Evolutionary conservation across 2,329 filamentous ascomycete genomes (phyloP).

Genomic region (Sporothrix schenckii): DNA sequence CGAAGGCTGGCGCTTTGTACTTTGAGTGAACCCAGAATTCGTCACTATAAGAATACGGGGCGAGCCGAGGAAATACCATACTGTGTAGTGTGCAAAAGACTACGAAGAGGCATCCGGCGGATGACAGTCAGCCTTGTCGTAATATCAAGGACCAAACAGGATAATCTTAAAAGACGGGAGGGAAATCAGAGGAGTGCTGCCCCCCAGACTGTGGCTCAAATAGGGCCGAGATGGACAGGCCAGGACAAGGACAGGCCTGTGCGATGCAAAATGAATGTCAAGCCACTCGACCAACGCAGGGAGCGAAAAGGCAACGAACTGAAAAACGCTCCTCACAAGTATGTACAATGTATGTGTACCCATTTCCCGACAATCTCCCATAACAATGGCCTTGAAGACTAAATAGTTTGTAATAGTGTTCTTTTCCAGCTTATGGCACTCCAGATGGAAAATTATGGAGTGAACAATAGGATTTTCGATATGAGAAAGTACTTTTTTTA

Average conservation of each 20-base stretch:
- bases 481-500: not conserved
- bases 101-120: not conserved
- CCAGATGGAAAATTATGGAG: too few relatives aligned
- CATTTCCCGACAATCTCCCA: too few relatives aligned
- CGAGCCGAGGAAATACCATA: slow-evolving; percentile 9
- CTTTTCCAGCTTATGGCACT: too few relatives aligned
- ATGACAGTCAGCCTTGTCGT: not conserved
- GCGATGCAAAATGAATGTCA: not conserved
- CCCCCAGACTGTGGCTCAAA: slow-evolving; percentile 13
- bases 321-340: too few relatives aligned
- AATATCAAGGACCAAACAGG: not conserved
- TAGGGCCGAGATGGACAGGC: slow-evolving; percentile 16
- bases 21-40: not conserved
- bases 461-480: too few relatives aligned
- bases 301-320: too few relatives aligned
- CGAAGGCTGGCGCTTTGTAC: not conserved
- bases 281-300: not conserved
- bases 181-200: slow-evolving; percentile 11
- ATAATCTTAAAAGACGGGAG: slow-evolving; percentile 6
- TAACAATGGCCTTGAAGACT: too few relatives aligned
- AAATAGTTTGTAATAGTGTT: too few relatives aligned
- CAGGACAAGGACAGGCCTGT: slow-evolving; percentile 10
- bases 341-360: too few relatives aligned
- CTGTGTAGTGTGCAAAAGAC: not conserved
- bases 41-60: not conserved